These are phyloP conservation scores for Ilex asprella DNA, from an alignment of 257 asterid genomes.

Conservation along the genomic window DNA sequence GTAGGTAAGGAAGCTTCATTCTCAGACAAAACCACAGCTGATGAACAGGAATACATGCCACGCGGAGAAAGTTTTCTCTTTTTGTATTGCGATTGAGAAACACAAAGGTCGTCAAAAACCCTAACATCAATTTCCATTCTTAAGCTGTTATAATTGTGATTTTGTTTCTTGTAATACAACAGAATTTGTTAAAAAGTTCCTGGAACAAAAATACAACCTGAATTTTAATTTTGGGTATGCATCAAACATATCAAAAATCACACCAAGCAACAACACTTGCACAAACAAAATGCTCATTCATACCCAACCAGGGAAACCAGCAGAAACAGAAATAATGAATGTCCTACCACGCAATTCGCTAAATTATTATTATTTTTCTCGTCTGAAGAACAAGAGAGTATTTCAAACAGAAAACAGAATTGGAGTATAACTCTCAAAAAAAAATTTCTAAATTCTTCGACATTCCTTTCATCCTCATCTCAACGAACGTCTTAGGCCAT, in stretches of 20 bases:
- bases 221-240: conserved; percentile 12
- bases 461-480: too few relatives aligned
- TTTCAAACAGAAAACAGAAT: too few relatives aligned
- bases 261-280: background rate
- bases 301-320: too few relatives aligned
- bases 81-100: conserved; percentile 41
- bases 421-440: too few relatives aligned
- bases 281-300: too few relatives aligned
- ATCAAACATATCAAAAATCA: conserved; percentile 7
- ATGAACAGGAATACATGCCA: conserved; percentile 21
- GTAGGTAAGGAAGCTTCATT: conserved; percentile 45
- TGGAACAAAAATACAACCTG: conserved; percentile 6
- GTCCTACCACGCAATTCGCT: too few relatives aligned
- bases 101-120: conserved; percentile 16
- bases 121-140: conserved; percentile 45
- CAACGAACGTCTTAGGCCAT: too few relatives aligned
- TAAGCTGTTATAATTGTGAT: conserved; percentile 7
- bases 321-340: too few relatives aligned
- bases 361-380: too few relatives aligned
- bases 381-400: too few relatives aligned
- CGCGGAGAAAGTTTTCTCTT: conserved; percentile 53
- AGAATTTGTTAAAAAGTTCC: conserved; percentile 15
- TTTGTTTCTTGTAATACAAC: conserved; percentile 10
- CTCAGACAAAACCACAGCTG: conserved; percentile 22
- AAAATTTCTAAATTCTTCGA: too few relatives aligned